A percentile compares a stretch with the other conserved stretches of the same genome.
These are phyloP conservation scores for Alnus glutinosa DNA, from an alignment of 306 rosid genomes.

Conservation along the genomic window DNA sequence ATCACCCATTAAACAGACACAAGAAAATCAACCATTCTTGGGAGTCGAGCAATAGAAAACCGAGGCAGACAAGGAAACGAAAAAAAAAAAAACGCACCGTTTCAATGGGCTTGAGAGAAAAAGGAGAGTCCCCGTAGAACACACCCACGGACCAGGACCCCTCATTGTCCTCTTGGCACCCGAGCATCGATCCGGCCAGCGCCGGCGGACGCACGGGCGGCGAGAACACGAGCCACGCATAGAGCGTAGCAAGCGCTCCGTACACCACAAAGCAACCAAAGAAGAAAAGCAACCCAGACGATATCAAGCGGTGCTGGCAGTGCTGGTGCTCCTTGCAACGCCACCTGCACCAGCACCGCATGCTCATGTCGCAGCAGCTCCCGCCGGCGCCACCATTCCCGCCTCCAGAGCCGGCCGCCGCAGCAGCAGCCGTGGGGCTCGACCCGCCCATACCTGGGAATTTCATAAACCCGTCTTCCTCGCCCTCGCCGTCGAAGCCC, in stretches of 20 bases:
- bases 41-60: neutral
- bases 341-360: constrained; percentile 66
- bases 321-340: constrained; percentile 43
- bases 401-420: constrained; percentile 14
- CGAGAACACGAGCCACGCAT: constrained; percentile 78
- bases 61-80: neutral
- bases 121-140: constrained; percentile 86
- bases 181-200: constrained; percentile 37
- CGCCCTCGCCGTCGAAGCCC: too few species aligned
- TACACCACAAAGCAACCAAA: constrained; percentile 74
- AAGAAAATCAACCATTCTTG: too few species aligned
- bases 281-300: constrained; percentile 76
- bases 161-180: constrained; percentile 91
- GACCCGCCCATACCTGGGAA: constrained; percentile 34
- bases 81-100: constrained; percentile 42
- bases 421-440: constrained; percentile 44
- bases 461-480: too few species aligned
- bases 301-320: constrained; percentile 46
- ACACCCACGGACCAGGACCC: constrained; percentile 98
- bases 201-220: constrained; percentile 52
- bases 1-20: too few species aligned
- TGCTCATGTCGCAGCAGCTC: constrained; percentile 58
- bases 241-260: constrained; percentile 74
- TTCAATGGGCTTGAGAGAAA: constrained; percentile 86
- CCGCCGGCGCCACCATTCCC: constrained; percentile 25